Evolutionary conservation across 2,329 filamentous ascomycete species (phyloP), one percentile per base, ranked within the genome.

Genomic region (Aspergillus ochraceoroseus): DNA sequence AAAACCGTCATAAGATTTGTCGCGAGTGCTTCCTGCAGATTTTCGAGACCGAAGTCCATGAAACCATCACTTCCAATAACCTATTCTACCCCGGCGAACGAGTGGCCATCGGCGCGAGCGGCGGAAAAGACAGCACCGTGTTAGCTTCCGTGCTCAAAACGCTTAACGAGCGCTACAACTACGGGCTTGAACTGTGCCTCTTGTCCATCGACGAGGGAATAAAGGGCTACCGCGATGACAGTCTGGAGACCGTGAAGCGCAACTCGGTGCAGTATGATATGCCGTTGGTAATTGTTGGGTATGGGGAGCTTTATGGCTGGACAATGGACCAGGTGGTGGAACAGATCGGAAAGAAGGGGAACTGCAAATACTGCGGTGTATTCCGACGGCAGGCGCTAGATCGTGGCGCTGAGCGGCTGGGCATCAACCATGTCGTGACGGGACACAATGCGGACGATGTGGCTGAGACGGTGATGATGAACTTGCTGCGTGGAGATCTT

Each of bases 261-360:
- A 96, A 98, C 64, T 86, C 89, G 0, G 64, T 77, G 8, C 88
- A 96, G 64, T 95, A 96, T 66, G 80, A 83, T 1, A 94, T 98
- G 83, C 80, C 85, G 0, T 70, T 98, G 33, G 86, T 87, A 54
- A 94, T 98, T 41, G 80, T 98, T 34, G 88, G 90, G 34, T 98
- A 98, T 57, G 83, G 83, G 38, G 85, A 95, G 57, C 72, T 98
- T 7, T 98, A 98, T 62, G 92, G 90, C 6, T 98, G 92, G 92
- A 95, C 89, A 1, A 98, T 98, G 92, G 92, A 98, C 59, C 87
- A 96, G 59, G 92, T 98, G 7, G 94, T 98, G 3, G 85, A 89
- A 56, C 87, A 90, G 32, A 85, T 98, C 35, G 92, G 92, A 9
- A 96, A 95, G 70, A 96, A 95, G 65, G 89, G 90, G 19, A 98